These are phyloP conservation scores for Nakaseomyces bracarensis DNA, from an alignment of 1,139 yeast genomes.

Conservation along the genomic window DNA sequence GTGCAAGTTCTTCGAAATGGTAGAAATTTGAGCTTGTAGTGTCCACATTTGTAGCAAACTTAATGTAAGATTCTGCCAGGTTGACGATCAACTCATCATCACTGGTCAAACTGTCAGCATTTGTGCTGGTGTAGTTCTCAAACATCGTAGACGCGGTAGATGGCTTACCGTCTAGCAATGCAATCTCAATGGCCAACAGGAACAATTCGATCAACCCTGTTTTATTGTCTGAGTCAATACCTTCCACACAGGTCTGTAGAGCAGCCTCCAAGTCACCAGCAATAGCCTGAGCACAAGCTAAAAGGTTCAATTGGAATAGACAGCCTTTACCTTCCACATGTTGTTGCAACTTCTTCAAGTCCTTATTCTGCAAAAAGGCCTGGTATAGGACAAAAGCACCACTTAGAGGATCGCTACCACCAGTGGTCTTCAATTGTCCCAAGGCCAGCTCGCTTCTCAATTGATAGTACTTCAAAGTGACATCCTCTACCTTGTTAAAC, in stretches of 20 bases:
- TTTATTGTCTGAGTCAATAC: constrained; percentile 21
- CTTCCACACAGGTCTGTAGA: constrained; percentile 23
- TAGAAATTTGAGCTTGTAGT: constrained; percentile 29
- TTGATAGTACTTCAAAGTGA: constrained; percentile 25
- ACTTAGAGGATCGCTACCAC: constrained; percentile 11
- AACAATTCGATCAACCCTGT: constrained; percentile 27
- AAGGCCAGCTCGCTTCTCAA: constrained; percentile 23
- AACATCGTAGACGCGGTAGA: constrained; percentile 23
- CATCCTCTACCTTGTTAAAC: constrained; percentile 20
- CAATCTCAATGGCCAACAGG: constrained; percentile 27
- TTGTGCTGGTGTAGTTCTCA: constrained; percentile 24
- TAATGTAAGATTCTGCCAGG: constrained; percentile 29
- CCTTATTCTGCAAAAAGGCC: constrained; percentile 16
- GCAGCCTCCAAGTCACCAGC: constrained; percentile 22
- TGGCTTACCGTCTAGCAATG: constrained; percentile 22
- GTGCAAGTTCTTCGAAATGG: constrained; percentile 32
- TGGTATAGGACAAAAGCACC: constrained; percentile 18
- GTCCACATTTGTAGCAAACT: constrained; percentile 28
- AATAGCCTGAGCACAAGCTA: constrained; percentile 27
- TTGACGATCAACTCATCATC: constrained; percentile 31
- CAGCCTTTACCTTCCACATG: constrained; percentile 13
- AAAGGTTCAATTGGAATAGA: constrained; percentile 21
- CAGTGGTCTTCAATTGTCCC: constrained; percentile 11
- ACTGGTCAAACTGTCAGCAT: constrained; percentile 25
- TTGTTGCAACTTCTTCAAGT: constrained; percentile 15